Evolutionary conservation across 1,284 basidiomycete species (phyloP), one percentile per base, ranked within the genome.

Genomic region (Violaceomyces palustris): DNA sequence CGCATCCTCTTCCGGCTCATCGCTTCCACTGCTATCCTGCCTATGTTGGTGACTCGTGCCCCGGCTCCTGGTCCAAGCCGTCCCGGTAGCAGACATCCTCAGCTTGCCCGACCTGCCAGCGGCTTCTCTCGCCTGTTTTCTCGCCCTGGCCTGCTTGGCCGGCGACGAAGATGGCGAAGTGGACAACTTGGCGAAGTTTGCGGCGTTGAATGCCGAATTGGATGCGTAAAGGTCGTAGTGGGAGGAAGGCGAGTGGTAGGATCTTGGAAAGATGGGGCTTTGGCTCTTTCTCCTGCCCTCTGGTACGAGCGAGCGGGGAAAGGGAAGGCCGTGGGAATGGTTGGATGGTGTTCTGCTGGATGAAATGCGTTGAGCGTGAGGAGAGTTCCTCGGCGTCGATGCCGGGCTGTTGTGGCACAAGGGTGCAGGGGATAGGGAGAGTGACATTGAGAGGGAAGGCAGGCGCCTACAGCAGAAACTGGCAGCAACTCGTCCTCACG

Each of bases 21-120:
- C 34, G 23, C 34, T 35, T 12, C 34, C 34, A 23, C 34, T 35
- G 34, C 34, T 35, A 23, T 35, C 34, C 6, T 12, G 34, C 8
- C 34, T 19, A 24, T 35, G 21, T 18, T 35, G 34, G n/a, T 35
- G 19, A n/a, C 34, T 24, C 21, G 34, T 23, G 12, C 21, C 34
- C 14, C 34, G 19, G 15, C 34, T 35, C 3, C 34, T 4, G 6
- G 34, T 35, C 34, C 34, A 35, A 14, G 34, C 34, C 8, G 12
- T 22, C 4, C 12, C n/a, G 19, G 5, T 12, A 5, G 12, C 14
- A 4, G 15, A 7, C 7, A 18, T 19, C 7, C 12, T 7, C 3
- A 17, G 3, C 31, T 18, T 6, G 7, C 15, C 9, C 7, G 7
- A 6, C 6, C 21, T 23, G 21, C 21, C 4, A 4, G 34, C 34